These are phyloP conservation scores for Aeminium ludgeri DNA, from an alignment of 495 filamentous ascomycete species.

Conservation along the genomic window DNA sequence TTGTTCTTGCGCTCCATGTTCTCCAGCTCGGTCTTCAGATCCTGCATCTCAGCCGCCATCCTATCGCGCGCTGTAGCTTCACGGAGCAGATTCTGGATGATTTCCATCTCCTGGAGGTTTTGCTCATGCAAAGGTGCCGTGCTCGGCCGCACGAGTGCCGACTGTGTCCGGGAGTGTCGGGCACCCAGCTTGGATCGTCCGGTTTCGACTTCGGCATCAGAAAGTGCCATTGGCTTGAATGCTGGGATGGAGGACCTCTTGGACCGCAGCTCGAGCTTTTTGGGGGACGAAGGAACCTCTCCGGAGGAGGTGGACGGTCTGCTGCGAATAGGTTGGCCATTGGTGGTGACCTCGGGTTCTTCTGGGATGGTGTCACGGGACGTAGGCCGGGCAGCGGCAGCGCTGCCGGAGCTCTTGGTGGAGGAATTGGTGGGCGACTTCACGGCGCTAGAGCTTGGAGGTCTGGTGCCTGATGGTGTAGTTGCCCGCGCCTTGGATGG, in stretches of 20 bases:
- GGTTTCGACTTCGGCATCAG: conserved; percentile 8
- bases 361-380: conserved; percentile 8
- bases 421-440: conserved; percentile 4
- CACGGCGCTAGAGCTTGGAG: neutral
- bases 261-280: conserved; percentile 11
- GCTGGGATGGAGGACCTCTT: conserved; percentile 2
- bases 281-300: neutral
- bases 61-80: conserved; percentile 9
- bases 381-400: neutral
- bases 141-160: conserved; percentile 5
- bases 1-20: conserved; percentile 5
- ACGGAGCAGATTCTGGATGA: conserved; percentile 11
- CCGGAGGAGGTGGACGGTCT: neutral
- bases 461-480: neutral
- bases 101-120: conserved; percentile 9
- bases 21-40: conserved; percentile 8
- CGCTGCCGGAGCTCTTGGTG: conserved; percentile 3
- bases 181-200: neutral
- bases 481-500: neutral
- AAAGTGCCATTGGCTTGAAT: conserved; percentile 8
- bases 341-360: conserved; percentile 4
- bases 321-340: neutral
- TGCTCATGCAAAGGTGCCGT: conserved; percentile 3
- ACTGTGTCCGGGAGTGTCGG: conserved; percentile 11
- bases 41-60: conserved; percentile 5